These are phyloP conservation scores for Ogataea salicorniae DNA, from an alignment of 805 yeast species.

Conservation along the genomic window DNA sequence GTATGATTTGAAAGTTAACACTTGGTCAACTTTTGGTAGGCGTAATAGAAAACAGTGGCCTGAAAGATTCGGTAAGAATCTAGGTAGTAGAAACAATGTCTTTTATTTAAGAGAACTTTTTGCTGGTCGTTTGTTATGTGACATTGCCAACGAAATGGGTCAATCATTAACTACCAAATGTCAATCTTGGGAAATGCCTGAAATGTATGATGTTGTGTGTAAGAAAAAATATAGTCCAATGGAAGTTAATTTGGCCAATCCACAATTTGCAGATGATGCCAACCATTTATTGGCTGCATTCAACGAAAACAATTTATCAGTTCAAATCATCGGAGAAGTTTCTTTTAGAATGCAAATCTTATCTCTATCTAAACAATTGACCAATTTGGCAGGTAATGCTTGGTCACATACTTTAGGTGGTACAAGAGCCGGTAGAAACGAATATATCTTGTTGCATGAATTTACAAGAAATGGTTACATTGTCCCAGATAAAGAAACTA, in stretches of 20 bases:
- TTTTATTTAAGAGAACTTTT: conserved; percentile 59
- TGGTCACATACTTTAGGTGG: conserved; percentile 95
- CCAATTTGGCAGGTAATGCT: conserved; percentile 93
- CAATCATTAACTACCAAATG: conserved; percentile 87
- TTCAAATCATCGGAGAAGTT: conserved; percentile 67
- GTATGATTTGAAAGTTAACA: conserved; percentile 63
- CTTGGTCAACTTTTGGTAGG: conserved; percentile 84
- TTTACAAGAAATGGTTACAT: conserved; percentile 73
- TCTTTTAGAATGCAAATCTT: conserved; percentile 81
- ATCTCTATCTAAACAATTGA: conserved; percentile 84
- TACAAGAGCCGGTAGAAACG: conserved; percentile 94
- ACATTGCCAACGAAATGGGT: conserved; percentile 91
- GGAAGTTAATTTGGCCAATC: conserved; percentile 70
- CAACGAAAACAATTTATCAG: conserved; percentile 60
- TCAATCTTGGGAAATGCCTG: conserved; percentile 89
- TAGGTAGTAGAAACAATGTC: conserved; percentile 39
- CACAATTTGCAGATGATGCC: conserved; percentile 63
- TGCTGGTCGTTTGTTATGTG: conserved; percentile 86
- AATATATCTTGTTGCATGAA: conserved; percentile 87
- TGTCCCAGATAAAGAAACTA: conserved; percentile 64
- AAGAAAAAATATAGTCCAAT: conserved; percentile 53
- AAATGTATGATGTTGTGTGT: conserved; percentile 82
- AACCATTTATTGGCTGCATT: conserved; percentile 62
- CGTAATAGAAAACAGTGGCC: conserved; percentile 76
- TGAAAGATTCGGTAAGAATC: conserved; percentile 54